Conservation (phyloP, 192 early-diverging fungal genomes). For the Coemansia javaensis region DNA sequence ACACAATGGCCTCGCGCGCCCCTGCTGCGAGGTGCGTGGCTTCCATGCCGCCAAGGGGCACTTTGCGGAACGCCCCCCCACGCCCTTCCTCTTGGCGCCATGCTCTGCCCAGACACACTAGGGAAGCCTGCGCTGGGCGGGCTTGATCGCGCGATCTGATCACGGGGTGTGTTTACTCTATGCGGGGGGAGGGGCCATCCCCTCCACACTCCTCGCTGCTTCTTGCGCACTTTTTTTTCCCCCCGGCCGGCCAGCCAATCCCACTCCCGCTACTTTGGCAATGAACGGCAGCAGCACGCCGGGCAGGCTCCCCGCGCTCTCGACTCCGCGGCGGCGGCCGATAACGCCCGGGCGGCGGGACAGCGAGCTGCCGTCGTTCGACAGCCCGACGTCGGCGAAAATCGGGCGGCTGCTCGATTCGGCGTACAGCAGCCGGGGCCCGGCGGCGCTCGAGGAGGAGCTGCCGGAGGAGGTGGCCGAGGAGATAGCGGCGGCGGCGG, state of each 20-base stretch:
- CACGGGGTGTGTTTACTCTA: too few species aligned
- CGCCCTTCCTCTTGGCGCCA: too few species aligned
- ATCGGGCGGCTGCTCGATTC: conserved; percentile 34
- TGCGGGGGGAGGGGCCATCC: too few species aligned
- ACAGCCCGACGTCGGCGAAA: conserved; percentile 38
- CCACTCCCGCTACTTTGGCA: not conserved
- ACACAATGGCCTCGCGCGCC: too few species aligned
- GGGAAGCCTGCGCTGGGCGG: too few species aligned
- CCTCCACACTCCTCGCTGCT: too few species aligned
- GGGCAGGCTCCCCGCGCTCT: conserved; percentile 16
- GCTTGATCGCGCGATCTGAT: too few species aligned
- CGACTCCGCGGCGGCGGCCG: conserved; percentile 42
- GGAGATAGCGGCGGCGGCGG: conserved; percentile 15
- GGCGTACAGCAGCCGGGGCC: conserved; percentile 5
- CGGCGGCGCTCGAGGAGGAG: conserved; percentile 13
- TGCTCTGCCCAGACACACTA: too few species aligned
- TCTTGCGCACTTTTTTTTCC: not conserved
- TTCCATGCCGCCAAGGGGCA: too few species aligned
- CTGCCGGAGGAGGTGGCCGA: conserved; percentile 26
- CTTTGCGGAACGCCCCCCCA: too few species aligned
- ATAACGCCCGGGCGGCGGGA: conserved; percentile 44
- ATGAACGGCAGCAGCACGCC: conserved; percentile 45
- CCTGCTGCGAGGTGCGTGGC: too few species aligned
- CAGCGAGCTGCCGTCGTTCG: conserved; percentile 37
- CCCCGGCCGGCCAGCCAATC: not conserved